These are phyloP conservation scores for Leishmania mexicana DNA, from an alignment of 208 protist genomes.

Conservation along the genomic window DNA sequence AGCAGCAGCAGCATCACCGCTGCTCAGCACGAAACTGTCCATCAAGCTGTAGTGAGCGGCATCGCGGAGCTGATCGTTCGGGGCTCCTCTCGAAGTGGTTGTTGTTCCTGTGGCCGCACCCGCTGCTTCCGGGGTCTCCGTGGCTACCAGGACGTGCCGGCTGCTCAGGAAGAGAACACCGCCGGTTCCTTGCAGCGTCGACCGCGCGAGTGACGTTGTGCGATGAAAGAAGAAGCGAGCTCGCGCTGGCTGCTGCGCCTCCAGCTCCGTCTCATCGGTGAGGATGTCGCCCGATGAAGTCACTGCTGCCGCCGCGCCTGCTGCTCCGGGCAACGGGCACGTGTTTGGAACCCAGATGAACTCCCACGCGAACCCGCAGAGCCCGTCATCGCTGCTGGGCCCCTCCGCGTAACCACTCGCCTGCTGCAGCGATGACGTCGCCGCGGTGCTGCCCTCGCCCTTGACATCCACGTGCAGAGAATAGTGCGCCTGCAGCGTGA, in stretches of 20 bases:
- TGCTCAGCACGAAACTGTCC: slow-evolving; percentile 21
- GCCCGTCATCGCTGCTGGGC: slow-evolving; percentile 11
- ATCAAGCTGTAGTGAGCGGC: slow-evolving; percentile 4
- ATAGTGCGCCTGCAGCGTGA: slow-evolving; percentile 29
- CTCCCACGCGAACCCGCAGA: slow-evolving; percentile 36
- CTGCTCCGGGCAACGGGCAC: background rate
- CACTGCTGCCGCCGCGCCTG: background rate
- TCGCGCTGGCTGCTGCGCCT: background rate
- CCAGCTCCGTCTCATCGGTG: background rate
- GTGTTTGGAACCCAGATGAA: slow-evolving; percentile 25
- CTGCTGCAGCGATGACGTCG: background rate
- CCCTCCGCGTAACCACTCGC: background rate
- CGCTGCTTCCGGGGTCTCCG: slow-evolving; percentile 6
- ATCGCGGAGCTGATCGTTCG: background rate
- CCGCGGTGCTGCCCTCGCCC: background rate
- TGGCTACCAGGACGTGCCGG: slow-evolving; percentile 51
- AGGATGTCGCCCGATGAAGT: background rate
- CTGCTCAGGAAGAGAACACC: slow-evolving; percentile 57
- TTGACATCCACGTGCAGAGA: slow-evolving; percentile 25
- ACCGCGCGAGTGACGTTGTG: slow-evolving; percentile 1
- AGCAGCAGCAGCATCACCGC: background rate
- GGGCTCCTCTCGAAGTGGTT: background rate
- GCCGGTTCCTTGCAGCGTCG: slow-evolving; percentile 19
- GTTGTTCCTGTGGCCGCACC: background rate
- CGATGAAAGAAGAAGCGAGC: slow-evolving; percentile 22